Evolutionary conservation across 2,329 filamentous ascomycete species (phyloP), one percentile per base, ranked within the genome.

Genomic region (Aspergillus novofumigatus): DNA sequence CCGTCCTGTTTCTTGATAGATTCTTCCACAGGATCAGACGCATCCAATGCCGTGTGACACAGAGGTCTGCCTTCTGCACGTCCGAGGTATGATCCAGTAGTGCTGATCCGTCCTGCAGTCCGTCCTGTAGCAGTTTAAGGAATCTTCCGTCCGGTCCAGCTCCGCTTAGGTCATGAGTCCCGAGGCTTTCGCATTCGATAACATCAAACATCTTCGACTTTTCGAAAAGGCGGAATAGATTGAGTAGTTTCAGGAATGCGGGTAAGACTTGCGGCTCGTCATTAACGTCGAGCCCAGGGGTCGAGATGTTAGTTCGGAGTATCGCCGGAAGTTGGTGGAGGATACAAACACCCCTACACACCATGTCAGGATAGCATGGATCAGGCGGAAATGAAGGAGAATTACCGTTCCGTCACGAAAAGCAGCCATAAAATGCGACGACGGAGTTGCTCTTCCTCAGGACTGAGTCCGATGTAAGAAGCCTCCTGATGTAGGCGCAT

Each of bases 11-110:
- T 32, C 66, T 72, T 28, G 75, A 65, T 0, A 75, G 72, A 1
- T 76, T 70, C 17, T 77, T 72, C 79, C 78, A 81, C 14, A 81
- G 59, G 2, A 81, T 72, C 45, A 79, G 75, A 7, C 78, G 75
- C 79, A 81, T 81, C 79, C 79, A 81, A 49, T 80, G 78, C 1
- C 77, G 68, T 0, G 79, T 81, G 3, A 81, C 78, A 56, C 73
- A 77, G n/a, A 81, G 72, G 51, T 81, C 79, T 3, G 78, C 79
- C 7, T 75, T 74, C 55, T 81, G 79, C 0, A 81, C 74, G 26
- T 81, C 78, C n/a, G 76, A 80, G n/a, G 74, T 73, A 0, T 69
- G 69, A 48, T 75, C 74, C 3, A 73, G 70, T 4, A 77, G 73
- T 1, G 71, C 63, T 0, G 75, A 67, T 0, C 71, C 73, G 42